A percentile compares a stretch with the other conserved stretches of the same genome.
Evolutionary conservation across 768 basidiomycete genomes (phyloP).

Genomic region (Pleurotus tuoliensis): DNA sequence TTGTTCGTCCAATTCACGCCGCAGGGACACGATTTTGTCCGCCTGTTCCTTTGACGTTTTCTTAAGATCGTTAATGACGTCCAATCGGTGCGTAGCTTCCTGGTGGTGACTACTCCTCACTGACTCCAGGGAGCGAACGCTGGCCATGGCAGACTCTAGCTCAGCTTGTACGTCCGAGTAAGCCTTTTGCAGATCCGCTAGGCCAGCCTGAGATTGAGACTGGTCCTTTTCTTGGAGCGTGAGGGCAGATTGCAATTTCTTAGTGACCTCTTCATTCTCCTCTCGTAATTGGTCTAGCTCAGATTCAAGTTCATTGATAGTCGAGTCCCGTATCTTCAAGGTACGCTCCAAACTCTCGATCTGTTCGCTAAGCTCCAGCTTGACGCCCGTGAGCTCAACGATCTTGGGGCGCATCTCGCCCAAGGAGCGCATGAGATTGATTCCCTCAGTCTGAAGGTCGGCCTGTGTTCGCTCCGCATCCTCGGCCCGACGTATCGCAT

Average conservation of each 20-base stretch:
- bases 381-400: slow-evolving; percentile 71
- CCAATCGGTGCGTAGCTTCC: slow-evolving; percentile 47
- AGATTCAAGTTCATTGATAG: slow-evolving; percentile 60
- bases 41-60: slow-evolving; percentile 39
- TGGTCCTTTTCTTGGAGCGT: slow-evolving; percentile 51
- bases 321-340: slow-evolving; percentile 49
- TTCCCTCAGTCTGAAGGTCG: slow-evolving; percentile 74
- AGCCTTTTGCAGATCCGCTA: slow-evolving; percentile 58
- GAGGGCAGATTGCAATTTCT: slow-evolving; percentile 41
- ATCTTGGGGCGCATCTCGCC: slow-evolving; percentile 87
- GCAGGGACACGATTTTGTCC: slow-evolving; percentile 51
- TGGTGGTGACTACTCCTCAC: slow-evolving; percentile 62
- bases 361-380: slow-evolving; percentile 65
- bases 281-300: slow-evolving; percentile 52
- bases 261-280: slow-evolving; percentile 42
- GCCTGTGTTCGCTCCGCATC: slow-evolving; percentile 70
- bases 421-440: slow-evolving; percentile 72
- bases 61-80: slow-evolving; percentile 55
- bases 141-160: slow-evolving; percentile 49
- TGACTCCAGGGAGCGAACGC: slow-evolving; percentile 55
- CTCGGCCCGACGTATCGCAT: slow-evolving; percentile 63
- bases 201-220: slow-evolving; percentile 40
- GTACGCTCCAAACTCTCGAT: slow-evolving; percentile 51
- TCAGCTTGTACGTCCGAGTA: slow-evolving; percentile 61
- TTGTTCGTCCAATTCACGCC: slow-evolving; percentile 48